These are phyloP conservation scores for Cryptosporidium viatorum DNA, from an alignment of 169 alveolate species.

Conservation along the genomic window DNA sequence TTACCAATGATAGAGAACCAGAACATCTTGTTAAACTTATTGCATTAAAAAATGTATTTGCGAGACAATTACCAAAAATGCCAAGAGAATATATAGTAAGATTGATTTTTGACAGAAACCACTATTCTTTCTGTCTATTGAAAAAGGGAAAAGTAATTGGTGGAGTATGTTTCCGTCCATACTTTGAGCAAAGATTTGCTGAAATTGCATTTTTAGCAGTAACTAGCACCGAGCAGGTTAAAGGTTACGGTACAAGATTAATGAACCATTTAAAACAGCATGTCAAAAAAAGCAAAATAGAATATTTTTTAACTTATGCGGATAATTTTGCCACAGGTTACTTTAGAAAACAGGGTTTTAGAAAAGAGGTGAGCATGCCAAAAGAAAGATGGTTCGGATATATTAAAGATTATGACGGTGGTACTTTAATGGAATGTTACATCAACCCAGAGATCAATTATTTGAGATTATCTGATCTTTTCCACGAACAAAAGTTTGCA, in stretches of 20 bases:
- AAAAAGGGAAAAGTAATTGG: slow-evolving; percentile 95
- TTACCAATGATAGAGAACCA: slow-evolving; percentile 92
- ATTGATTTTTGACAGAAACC: slow-evolving; percentile 96
- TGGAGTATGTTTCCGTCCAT: slow-evolving; percentile 95
- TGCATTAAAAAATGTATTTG: slow-evolving; percentile 93
- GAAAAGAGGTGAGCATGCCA: slow-evolving; percentile 94
- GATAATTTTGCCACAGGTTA: slow-evolving; percentile 98
- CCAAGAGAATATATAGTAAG: slow-evolving; percentile 98
- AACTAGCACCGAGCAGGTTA: slow-evolving; percentile 95
- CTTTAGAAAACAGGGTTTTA: slow-evolving; percentile 97
- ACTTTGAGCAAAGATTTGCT: slow-evolving; percentile 93
- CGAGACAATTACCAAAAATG: slow-evolving; percentile 98
- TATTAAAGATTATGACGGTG: slow-evolving; percentile 99
- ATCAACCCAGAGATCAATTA: slow-evolving; percentile 93
- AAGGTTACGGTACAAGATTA: slow-evolving; percentile 98
- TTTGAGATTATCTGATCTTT: slow-evolving; percentile 89
- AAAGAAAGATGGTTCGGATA: slow-evolving; percentile 96
- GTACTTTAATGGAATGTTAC: slow-evolving; percentile 99
- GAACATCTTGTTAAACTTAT: slow-evolving; percentile 89
- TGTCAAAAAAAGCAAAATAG: slow-evolving; percentile 91
- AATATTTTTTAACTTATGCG: slow-evolving; percentile 94
- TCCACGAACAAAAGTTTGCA: slow-evolving; percentile 91
- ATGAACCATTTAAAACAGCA: slow-evolving; percentile 98
- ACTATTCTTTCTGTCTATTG: slow-evolving; percentile 94
- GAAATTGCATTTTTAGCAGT: slow-evolving; percentile 99